Percentiles rank a stretch among this genome's conserved stretches.
Evolutionary conservation across 768 basidiomycete species (phyloP).

Genomic region (Baorangia bicolor): DNA sequence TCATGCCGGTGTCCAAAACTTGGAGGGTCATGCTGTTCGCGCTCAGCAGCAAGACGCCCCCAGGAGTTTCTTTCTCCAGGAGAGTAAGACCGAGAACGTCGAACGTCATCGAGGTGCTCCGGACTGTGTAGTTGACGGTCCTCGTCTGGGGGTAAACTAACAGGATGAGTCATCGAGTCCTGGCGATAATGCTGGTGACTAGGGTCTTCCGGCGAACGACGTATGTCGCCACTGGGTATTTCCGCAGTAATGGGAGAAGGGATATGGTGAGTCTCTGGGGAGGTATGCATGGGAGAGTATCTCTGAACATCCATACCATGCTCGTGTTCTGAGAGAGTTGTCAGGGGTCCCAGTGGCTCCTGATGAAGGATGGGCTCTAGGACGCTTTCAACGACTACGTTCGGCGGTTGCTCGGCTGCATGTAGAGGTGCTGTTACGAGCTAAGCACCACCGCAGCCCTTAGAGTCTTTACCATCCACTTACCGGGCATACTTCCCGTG

Average conservation of each 20-base stretch:
- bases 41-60: too few relatives aligned
- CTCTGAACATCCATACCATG: neutral
- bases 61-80: too few relatives aligned
- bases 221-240: neutral
- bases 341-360: neutral
- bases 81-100: neutral
- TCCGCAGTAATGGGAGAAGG: neutral
- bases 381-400: neutral
- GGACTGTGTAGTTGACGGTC: neutral
- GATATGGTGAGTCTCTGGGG: neutral
- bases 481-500: neutral
- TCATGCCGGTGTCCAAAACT: too few relatives aligned
- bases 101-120: neutral
- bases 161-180: neutral
- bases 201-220: neutral
- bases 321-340: neutral
- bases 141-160: neutral
- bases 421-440: neutral
- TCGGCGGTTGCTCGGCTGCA: neutral
- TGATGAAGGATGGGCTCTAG: neutral
- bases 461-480: neutral
- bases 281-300: neutral
- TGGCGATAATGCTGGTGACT: neutral
- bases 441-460: neutral
- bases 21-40: too few relatives aligned